phyloP scores from a whole-genome alignment of 768 basidiomycete genomes.

The Trametes maxima region DNA sequence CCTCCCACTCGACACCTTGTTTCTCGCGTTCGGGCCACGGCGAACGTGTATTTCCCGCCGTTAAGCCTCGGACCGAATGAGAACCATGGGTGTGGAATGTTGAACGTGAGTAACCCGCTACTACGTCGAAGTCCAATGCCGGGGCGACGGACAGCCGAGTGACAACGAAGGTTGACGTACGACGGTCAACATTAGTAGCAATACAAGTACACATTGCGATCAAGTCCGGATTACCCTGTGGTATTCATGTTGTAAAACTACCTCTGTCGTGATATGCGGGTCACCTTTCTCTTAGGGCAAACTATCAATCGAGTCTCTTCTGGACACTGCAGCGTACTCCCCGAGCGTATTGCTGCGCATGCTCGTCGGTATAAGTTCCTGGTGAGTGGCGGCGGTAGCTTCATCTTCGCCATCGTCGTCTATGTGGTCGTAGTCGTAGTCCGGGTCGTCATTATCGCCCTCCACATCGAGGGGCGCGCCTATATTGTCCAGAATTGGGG shows the following conservation, averaged over 20 bases:
- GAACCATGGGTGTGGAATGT: background rate
- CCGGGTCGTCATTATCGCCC: background rate
- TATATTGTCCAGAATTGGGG: slow-evolving; percentile 4
- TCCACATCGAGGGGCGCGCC: slow-evolving; percentile 9
- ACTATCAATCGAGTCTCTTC: background rate
- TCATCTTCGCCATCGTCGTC: background rate
- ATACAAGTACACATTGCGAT: background rate
- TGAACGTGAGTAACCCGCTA: background rate
- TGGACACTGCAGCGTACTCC: slow-evolving; percentile 1
- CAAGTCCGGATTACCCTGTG: background rate
- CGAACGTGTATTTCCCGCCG: background rate
- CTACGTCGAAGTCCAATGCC: background rate
- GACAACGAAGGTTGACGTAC: background rate
- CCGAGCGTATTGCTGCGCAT: background rate
- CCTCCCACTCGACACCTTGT: slow-evolving; percentile 15
- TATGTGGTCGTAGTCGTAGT: background rate
- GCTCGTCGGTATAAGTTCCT: background rate
- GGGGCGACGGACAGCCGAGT: background rate
- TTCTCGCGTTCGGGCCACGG: slow-evolving; percentile 5
- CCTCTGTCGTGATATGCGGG: background rate
- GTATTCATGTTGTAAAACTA: background rate
- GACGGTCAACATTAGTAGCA: background rate
- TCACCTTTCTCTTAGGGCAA: background rate
- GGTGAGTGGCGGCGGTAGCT: background rate
- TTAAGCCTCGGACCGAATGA: background rate